phyloP scores from a whole-genome alignment of 148 eudicot species.

The Limonium bicolor region DNA sequence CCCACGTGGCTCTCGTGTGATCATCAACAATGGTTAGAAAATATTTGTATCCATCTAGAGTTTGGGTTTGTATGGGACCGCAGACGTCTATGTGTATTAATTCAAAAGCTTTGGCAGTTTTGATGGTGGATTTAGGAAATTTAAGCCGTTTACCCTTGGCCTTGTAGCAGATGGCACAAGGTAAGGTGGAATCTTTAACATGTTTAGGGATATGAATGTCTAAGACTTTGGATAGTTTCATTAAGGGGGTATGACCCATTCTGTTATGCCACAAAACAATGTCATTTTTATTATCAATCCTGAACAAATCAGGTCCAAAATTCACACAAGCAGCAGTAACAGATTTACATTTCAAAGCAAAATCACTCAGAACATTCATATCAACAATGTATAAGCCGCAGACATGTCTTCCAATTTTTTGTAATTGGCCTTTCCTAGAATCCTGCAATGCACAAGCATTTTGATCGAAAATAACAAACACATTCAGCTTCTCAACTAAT shows the following conservation, averaged over 20 bases:
- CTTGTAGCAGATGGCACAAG: background rate
- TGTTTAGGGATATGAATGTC: background rate
- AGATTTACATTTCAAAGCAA: too few relatives aligned
- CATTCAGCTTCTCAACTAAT: too few relatives aligned
- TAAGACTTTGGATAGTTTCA: background rate
- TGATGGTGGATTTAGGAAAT: background rate
- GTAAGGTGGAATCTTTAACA: background rate
- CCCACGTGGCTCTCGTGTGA: background rate
- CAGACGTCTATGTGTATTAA: conserved; percentile 3
- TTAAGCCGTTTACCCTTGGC: background rate
- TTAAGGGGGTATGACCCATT: background rate
- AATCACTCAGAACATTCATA: too few relatives aligned
- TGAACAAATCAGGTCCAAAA: too few relatives aligned
- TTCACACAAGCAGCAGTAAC: too few relatives aligned
- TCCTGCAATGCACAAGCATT: too few relatives aligned
- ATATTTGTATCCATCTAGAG: background rate
- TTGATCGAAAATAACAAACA: too few relatives aligned
- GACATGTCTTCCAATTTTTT: too few relatives aligned
- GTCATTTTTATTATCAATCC: background rate
- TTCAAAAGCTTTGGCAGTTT: background rate
- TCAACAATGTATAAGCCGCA: too few relatives aligned
- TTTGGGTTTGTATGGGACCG: background rate
- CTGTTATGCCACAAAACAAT: background rate
- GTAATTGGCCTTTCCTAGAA: too few relatives aligned
- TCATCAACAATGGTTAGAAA: conserved; percentile 3